A percentile compares a stretch with the other conserved stretches of the same genome.
These are phyloP conservation scores for Globisporangium irregulare DNA, from an alignment of 352 stramenopile species.

Conservation along the genomic window DNA sequence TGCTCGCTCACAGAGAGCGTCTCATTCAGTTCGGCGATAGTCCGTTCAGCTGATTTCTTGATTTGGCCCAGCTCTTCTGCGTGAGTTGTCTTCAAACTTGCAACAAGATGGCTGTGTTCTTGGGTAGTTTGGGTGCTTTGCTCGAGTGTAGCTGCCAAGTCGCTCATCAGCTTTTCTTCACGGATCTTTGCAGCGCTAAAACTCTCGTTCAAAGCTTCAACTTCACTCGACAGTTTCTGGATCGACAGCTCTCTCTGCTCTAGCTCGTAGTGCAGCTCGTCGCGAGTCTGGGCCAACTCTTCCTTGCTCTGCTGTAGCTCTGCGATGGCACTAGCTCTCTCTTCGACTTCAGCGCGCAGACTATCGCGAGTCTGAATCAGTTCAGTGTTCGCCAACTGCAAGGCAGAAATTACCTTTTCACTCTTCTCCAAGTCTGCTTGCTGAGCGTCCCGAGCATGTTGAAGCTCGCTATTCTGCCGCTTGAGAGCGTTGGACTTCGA, in stretches of 20 bases:
- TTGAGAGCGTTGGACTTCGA: background rate
- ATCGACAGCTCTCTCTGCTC: background rate
- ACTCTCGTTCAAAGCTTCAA: conserved; percentile 1
- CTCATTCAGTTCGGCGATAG: background rate
- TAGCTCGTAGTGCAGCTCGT: background rate
- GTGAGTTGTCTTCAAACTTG: conserved; percentile 4
- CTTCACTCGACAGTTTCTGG: background rate
- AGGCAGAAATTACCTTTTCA: background rate
- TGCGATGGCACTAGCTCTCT: background rate
- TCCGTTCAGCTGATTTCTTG: conserved; percentile 1
- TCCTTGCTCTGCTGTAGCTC: background rate
- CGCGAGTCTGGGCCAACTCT: background rate
- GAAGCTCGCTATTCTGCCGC: conserved; percentile 1
- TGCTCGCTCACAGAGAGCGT: background rate
- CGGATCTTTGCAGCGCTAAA: background rate
- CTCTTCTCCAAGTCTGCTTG: background rate
- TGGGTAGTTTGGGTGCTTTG: background rate
- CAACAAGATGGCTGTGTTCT: conserved; percentile 8
- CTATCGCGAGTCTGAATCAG: background rate
- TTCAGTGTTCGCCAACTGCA: background rate
- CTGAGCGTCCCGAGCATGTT: background rate
- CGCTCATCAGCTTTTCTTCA: background rate
- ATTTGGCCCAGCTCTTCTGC: conserved; percentile 18
- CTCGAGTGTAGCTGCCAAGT: background rate
- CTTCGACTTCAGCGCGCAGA: conserved; percentile 1